Conservation (phyloP, 768 basidiomycete genomes). For the Hypsizygus marmoreus region DNA sequence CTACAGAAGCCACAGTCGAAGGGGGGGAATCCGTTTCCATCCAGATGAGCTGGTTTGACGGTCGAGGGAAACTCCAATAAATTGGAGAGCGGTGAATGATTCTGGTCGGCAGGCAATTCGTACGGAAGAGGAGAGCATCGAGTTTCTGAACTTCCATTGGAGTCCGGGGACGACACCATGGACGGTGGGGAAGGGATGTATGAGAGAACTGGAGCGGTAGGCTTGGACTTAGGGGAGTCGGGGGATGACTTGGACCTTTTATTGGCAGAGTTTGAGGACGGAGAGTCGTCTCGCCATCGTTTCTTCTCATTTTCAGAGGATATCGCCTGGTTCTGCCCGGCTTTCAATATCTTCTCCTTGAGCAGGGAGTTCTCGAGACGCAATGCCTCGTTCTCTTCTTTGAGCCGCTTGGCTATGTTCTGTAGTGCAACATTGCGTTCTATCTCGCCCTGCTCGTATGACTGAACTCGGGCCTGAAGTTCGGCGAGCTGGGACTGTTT, state of each 20-base stretch:
- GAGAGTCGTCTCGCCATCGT: constrained; percentile 57
- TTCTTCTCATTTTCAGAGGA: constrained; percentile 49
- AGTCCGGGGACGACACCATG: constrained; percentile 53
- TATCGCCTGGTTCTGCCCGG: constrained; percentile 40
- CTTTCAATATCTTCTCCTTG: constrained; percentile 47
- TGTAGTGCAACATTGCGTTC: constrained; percentile 86
- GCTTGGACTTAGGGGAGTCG: constrained; percentile 34
- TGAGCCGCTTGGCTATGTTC: constrained; percentile 77
- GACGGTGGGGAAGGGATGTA: constrained; percentile 47
- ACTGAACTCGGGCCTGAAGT: constrained; percentile 80
- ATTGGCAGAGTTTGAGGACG: constrained; percentile 31
- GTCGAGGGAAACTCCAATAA: constrained; percentile 33
- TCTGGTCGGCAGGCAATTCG: constrained; percentile 30
- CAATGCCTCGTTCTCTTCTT: constrained; percentile 82
- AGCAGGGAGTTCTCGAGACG: constrained; percentile 67
- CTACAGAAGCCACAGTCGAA: constrained; percentile 79
- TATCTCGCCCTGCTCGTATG: constrained; percentile 89
- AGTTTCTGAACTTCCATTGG: constrained; percentile 34
- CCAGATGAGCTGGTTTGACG: constrained; percentile 24
- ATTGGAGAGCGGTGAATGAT: constrained; percentile 26
- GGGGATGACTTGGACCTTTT: constrained; percentile 32
- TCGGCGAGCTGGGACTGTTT: constrained; percentile 89
- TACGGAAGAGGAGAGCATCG: constrained; percentile 34
- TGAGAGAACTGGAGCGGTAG: constrained; percentile 35
- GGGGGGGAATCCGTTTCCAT: constrained; percentile 38